Evolutionary conservation across 768 basidiomycete genomes (phyloP).

Genomic region (Porphyrellus cyaneotinctus): DNA sequence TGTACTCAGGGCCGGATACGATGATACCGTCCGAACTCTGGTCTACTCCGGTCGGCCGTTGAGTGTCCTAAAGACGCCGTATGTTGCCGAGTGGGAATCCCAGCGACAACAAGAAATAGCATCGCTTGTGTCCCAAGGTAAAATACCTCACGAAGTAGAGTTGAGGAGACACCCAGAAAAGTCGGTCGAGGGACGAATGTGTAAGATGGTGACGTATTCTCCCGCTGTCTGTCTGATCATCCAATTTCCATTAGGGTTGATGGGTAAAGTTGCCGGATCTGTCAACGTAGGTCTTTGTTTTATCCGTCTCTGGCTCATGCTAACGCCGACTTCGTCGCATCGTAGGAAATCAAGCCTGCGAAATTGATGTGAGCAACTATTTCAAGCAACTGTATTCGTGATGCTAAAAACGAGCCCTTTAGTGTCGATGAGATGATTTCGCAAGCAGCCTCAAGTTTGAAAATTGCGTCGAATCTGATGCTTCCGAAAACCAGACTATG

Average conservation of each 20-base stretch:
- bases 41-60: conserved; percentile 79
- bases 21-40: conserved; percentile 67
- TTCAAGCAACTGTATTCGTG: background rate
- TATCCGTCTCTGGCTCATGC: background rate
- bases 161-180: conserved; percentile 64
- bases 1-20: conserved; percentile 65
- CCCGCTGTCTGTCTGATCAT: background rate
- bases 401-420: conserved; percentile 7
- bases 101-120: conserved; percentile 56
- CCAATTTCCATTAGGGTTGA: conserved; percentile 51
- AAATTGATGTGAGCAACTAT: conserved; percentile 62
- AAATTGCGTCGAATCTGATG: conserved; percentile 40
- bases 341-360: conserved; percentile 76
- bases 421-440: conserved; percentile 81
- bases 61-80: conserved; percentile 76
- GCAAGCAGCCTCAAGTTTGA: conserved; percentile 60
- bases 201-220: conserved; percentile 36
- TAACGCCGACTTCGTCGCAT: conserved; percentile 1
- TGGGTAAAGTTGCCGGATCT: conserved; percentile 74
- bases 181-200: conserved; percentile 53
- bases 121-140: conserved; percentile 55
- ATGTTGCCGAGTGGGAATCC: conserved; percentile 74
- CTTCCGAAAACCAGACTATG: conserved; percentile 47
- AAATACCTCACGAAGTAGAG: conserved; percentile 74
- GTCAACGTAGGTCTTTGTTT: conserved; percentile 45